These are phyloP conservation scores for Dalechampia spathulata DNA, from an alignment of 441 rosid genomes.

Conservation along the genomic window DNA sequence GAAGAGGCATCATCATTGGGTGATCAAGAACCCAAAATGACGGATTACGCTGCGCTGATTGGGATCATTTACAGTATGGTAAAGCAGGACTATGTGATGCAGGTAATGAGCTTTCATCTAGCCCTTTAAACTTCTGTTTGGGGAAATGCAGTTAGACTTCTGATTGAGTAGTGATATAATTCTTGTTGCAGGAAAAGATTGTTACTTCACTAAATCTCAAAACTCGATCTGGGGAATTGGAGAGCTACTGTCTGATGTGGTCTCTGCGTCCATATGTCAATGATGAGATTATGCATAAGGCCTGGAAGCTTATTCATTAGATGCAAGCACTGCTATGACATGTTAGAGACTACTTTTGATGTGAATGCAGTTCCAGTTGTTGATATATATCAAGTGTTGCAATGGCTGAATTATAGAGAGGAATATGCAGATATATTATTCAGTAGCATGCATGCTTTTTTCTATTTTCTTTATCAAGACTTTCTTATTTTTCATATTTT, in stretches of 20 bases:
- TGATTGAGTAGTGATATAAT: not conserved
- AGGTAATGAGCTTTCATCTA: conserved; percentile 31
- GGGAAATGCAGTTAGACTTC: not conserved
- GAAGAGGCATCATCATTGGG: conserved; percentile 21
- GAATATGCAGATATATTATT: not conserved
- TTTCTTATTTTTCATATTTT: no score
- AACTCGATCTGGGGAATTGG: conserved; percentile 47
- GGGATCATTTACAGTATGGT: conserved; percentile 58
- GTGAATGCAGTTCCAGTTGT: not conserved
- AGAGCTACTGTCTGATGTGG: conserved; percentile 75
- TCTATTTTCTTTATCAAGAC: not conserved
- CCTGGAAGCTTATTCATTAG: conserved; percentile 44
- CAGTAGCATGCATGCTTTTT: not conserved
- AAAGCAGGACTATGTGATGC: conserved; percentile 75
- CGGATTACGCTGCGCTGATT: conserved; percentile 44
- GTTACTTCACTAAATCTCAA: conserved; percentile 52
- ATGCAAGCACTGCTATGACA: no score
- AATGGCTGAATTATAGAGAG: not conserved
- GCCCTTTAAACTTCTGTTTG: not conserved
- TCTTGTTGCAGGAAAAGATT: conserved; percentile 58
- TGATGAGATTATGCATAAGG: conserved; percentile 50
- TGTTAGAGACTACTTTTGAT: no score
- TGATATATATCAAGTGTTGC: not conserved
- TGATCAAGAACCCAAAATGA: conserved; percentile 27
- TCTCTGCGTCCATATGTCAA: conserved; percentile 62